Evolutionary conservation across 768 basidiomycete genomes (phyloP).

Genomic region (Boletus sp.): DNA sequence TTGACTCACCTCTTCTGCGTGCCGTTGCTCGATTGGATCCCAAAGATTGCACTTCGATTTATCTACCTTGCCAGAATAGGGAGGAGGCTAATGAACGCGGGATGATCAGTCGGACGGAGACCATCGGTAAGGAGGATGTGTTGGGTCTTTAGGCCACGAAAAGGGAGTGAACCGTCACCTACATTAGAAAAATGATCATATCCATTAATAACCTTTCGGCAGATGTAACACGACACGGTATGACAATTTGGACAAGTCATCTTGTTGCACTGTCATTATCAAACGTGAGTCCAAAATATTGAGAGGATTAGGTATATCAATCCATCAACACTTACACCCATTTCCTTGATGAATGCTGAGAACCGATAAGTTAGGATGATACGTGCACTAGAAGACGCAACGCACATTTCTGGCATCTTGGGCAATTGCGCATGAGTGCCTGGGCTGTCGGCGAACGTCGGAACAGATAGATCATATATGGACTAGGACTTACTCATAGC

Average conservation of each 20-base stretch:
- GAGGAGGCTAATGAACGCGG: constrained; percentile 24
- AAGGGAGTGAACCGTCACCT: constrained; percentile 12
- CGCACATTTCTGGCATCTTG: constrained; percentile 77
- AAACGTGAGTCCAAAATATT: neutral
- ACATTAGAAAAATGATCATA: constrained; percentile 75
- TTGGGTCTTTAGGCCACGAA: neutral
- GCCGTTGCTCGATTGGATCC: constrained; percentile 65
- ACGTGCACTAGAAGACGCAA: neutral
- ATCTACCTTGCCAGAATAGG: constrained; percentile 21
- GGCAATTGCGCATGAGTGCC: constrained; percentile 86
- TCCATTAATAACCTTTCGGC: constrained; percentile 66
- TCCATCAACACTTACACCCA: constrained; percentile 51
- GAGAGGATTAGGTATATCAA: neutral
- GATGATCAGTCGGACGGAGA: constrained; percentile 6
- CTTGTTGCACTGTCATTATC: constrained; percentile 77
- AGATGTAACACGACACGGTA: constrained; percentile 82
- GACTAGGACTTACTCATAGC: constrained; percentile 72
- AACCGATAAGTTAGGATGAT: neutral
- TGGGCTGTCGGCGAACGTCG: constrained; percentile 44
- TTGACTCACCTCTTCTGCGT: constrained; percentile 57
- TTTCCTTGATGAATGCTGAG: constrained; percentile 78
- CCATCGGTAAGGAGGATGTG: neutral
- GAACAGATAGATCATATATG: neutral
- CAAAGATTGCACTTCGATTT: constrained; percentile 61
- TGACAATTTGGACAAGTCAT: constrained; percentile 77